Evolutionary conservation across 169 alveolate species (phyloP), one percentile per base, ranked within the genome.

Genomic region (Cyclospora cayetanensis): DNA sequence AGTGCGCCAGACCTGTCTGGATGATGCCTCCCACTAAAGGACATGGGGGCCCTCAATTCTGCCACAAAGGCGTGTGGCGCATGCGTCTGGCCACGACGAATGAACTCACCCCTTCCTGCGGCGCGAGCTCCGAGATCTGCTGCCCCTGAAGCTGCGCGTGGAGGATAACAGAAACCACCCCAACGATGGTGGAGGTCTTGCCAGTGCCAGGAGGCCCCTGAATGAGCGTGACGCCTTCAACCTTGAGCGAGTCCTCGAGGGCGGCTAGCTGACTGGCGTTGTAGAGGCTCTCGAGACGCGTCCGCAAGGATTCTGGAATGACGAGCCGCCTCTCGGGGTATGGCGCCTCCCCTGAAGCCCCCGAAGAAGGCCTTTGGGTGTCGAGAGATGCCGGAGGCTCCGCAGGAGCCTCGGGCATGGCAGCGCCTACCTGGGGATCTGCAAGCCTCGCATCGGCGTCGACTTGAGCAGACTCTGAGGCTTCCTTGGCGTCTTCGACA

Each of bases 161-260:
- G 35, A 94, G 86, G 43, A 94, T 50, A 35, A 90, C 96, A 20
- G 93, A 70, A 11, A 94, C 72, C 43, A 94, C 87, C 27, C 95
- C 96, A 12, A 93, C 65, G 31, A 94, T 94, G 20, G 96, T 94
- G 46, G 95, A 91, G 46, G 95, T 91, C 83, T 94, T 94, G 2
- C 96, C 96, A 5, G 96, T 94, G 31, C 96, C 95, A 0, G 96
- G 96, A 3, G 95, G 95, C 27, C 95, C 96, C 79, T 94, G 96
- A 22, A 94, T 91, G 29, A 92, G 95, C 7, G 96, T 94, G 84
- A 94, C 65, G 31, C 96, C 96, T 31, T 80, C 87, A 27, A 85
- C 42, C 90, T 93, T 94, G n/a, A 92, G 70, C 42, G 93, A 91
- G 25, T 53, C 94, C 72, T 87, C 63, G 15, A 94, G 85, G 70